phyloP scores from a whole-genome alignment of 805 yeast species.

The Candida lessepsii region DNA sequence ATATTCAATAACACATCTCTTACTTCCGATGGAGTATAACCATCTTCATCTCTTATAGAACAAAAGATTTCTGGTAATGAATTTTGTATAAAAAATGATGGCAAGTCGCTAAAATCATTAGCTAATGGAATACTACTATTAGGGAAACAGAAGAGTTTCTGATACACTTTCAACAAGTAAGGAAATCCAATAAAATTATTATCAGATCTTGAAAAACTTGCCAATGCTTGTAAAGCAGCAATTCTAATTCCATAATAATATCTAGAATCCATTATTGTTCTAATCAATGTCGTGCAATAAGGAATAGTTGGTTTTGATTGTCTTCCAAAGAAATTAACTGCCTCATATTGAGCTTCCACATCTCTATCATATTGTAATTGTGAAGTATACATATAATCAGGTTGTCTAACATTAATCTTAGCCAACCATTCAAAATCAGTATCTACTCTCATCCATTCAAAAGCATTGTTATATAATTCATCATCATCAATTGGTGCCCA shows the following conservation, averaged over 20 bases:
- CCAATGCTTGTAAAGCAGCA: constrained; percentile 81
- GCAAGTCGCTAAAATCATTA: constrained; percentile 75
- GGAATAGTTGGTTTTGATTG: constrained; percentile 55
- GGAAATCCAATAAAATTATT: constrained; percentile 68
- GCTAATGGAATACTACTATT: constrained; percentile 63
- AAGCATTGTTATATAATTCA: constrained; percentile 72
- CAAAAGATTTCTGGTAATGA: constrained; percentile 66
- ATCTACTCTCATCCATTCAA: constrained; percentile 97
- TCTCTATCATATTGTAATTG: constrained; percentile 94
- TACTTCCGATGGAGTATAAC: constrained; percentile 57
- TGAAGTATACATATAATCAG: constrained; percentile 92
- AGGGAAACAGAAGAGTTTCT: constrained; percentile 69
- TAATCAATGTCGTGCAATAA: constrained; percentile 71
- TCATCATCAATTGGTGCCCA: constrained; percentile 72
- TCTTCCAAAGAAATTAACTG: constrained; percentile 69
- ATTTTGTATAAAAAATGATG: constrained; percentile 66
- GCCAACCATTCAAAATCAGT: constrained; percentile 98
- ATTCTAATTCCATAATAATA: constrained; percentile 87
- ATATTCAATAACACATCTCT: constrained; percentile 65
- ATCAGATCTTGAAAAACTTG: constrained; percentile 60
- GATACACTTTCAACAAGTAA: constrained; percentile 70
- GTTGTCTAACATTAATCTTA: constrained; percentile 74
- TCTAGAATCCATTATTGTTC: constrained; percentile 80
- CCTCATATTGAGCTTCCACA: constrained; percentile 91
- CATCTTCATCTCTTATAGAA: constrained; percentile 57